phyloP scores from a whole-genome alignment of 768 basidiomycete species.

The Suillus clintonianus region DNA sequence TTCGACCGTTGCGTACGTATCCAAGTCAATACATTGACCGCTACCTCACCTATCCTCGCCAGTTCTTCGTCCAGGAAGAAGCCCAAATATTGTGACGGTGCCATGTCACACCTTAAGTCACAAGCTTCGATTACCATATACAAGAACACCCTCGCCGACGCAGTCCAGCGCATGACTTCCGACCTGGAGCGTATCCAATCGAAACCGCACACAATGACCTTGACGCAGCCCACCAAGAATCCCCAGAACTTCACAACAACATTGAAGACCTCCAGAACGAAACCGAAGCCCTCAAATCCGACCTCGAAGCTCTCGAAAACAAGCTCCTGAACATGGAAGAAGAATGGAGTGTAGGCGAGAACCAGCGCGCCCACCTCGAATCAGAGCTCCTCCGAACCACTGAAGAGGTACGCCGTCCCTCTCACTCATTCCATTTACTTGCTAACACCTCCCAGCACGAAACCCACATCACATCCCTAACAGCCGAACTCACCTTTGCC shows the following conservation, averaged over 20 bases:
- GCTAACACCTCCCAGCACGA: constrained; percentile 43
- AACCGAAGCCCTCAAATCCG: constrained; percentile 4
- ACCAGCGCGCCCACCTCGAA: constrained; percentile 56
- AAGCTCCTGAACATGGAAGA: constrained; percentile 49
- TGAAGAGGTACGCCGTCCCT: constrained; percentile 44
- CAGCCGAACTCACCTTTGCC: constrained; percentile 57
- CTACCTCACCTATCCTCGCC: too few species aligned
- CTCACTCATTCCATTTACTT: neutral
- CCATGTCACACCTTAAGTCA: too few species aligned
- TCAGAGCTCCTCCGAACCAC: constrained; percentile 52
- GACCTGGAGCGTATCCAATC: constrained; percentile 45
- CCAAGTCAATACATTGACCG: too few species aligned
- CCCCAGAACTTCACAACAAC: neutral
- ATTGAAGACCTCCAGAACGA: neutral
- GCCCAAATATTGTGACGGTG: too few species aligned
- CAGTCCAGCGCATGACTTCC: constrained; percentile 21
- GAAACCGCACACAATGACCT: constrained; percentile 42
- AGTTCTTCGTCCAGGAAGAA: too few species aligned
- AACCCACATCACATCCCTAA: constrained; percentile 49
- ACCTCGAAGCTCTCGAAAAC: constrained; percentile 42
- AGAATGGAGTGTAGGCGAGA: constrained; percentile 60
- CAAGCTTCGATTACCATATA: too few species aligned
- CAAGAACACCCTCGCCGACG: constrained; percentile 43
- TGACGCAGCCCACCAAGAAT: constrained; percentile 20
- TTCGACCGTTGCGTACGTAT: too few species aligned